phyloP scores from a whole-genome alignment of 768 basidiomycete species.

The Macrolepiota dolichaula region DNA sequence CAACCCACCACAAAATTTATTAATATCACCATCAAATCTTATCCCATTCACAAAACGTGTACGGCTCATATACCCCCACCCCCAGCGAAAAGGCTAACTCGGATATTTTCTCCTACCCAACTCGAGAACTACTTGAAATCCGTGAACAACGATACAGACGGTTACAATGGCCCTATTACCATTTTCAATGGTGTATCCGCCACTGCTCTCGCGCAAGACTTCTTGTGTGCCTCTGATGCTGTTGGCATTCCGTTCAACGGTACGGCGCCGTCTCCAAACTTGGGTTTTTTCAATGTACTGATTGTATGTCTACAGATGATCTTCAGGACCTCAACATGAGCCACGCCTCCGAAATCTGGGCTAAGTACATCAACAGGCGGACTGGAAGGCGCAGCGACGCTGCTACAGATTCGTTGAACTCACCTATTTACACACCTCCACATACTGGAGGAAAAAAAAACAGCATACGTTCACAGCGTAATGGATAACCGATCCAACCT shows the following conservation, averaged over 20 bases:
- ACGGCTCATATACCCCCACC: background rate
- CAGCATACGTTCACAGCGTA: conserved; percentile 68
- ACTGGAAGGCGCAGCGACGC: conserved; percentile 72
- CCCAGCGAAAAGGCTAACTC: background rate
- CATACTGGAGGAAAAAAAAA: too few relatives aligned
- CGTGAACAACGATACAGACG: conserved; percentile 61
- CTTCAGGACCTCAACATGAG: conserved; percentile 62
- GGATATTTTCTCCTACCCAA: too few relatives aligned
- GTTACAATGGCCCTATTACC: conserved; percentile 71
- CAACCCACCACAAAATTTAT: conserved; percentile 3
- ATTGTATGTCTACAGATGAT: conserved; percentile 45
- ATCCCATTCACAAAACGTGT: conserved; percentile 71
- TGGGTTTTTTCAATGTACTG: too few relatives aligned
- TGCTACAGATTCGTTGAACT: conserved; percentile 56
- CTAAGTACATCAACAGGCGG: conserved; percentile 73
- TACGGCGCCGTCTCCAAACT: conserved; percentile 24
- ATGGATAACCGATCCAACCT: conserved; percentile 68
- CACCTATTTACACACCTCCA: too few relatives aligned
- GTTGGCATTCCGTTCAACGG: conserved; percentile 65
- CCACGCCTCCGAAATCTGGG: conserved; percentile 70
- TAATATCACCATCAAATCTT: conserved; percentile 39
- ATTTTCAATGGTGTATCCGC: conserved; percentile 69
- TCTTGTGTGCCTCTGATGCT: conserved; percentile 59
- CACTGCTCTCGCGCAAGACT: conserved; percentile 64
- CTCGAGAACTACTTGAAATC: conserved; percentile 80